Evolutionary conservation across 495 filamentous ascomycete species (phyloP).

Genomic region (Friedmanniomyces simplex): DNA sequence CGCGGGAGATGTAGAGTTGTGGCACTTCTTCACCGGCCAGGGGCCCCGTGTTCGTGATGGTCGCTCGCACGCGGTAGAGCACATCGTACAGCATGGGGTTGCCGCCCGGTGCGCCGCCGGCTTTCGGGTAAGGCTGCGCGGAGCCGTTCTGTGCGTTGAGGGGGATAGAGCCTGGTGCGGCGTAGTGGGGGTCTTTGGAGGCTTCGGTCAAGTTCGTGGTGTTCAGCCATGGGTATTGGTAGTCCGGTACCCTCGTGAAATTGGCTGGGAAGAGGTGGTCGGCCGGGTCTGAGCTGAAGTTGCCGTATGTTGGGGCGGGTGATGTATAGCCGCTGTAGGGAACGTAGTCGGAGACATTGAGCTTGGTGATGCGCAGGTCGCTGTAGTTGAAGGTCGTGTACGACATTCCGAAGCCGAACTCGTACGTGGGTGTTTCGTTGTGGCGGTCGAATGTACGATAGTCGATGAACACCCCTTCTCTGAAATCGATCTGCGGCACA

Average conservation of each 20-base stretch:
- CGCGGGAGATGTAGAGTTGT: slow-evolving; percentile 77
- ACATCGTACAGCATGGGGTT: slow-evolving; percentile 74
- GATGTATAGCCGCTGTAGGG: slow-evolving; percentile 57
- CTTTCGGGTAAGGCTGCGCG: slow-evolving; percentile 56
- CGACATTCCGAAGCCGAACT: slow-evolving; percentile 83
- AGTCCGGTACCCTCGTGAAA: slow-evolving; percentile 44
- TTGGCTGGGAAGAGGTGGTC: slow-evolving; percentile 68
- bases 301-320: slow-evolving; percentile 60
- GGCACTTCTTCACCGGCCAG: slow-evolving; percentile 68
- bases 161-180: slow-evolving; percentile 55
- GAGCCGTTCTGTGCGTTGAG: slow-evolving; percentile 51
- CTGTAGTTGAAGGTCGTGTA: slow-evolving; percentile 86
- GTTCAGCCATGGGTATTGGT: slow-evolving; percentile 91
- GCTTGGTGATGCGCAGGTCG: slow-evolving; percentile 51
- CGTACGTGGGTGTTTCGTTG: slow-evolving; percentile 64
- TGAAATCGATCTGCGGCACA: slow-evolving; percentile 70
- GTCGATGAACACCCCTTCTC: no score
- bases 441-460: slow-evolving; percentile 77
- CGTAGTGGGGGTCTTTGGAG: slow-evolving; percentile 54
- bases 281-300: slow-evolving; percentile 45
- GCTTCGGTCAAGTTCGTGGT: slow-evolving; percentile 56
- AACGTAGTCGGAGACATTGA: slow-evolving; percentile 44
- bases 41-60: slow-evolving; percentile 71
- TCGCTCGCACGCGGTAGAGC: slow-evolving; percentile 63
- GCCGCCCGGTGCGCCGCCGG: slow-evolving; percentile 64